Base-by-base conservation (phyloP, 208 protist species). In the Endotrypanum monterogeii region DNA sequence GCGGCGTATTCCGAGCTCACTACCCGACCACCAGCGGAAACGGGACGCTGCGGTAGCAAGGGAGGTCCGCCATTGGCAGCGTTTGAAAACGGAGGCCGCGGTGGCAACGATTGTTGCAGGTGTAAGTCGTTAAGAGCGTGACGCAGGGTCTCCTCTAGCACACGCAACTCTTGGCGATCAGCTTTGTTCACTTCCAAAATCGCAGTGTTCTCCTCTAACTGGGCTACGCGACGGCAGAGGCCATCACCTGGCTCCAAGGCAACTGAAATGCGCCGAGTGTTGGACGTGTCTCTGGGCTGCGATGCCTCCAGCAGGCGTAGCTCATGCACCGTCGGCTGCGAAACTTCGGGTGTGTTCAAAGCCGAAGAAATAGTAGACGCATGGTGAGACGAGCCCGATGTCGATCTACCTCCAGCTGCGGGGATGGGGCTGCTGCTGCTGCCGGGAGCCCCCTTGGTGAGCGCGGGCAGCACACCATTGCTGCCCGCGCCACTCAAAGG, bases 181-280 rank as follows among this genome's bases (percentile, higher is more conserved):
- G 87, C 92, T 77, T 97, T 97, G 65, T 91, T 88, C 12, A 86
- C 57, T 68, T 97, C 89, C 20, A 97, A 74, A 41, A 89, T 82
- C 37, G 89, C 82, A 7, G 77, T 56, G 66, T 88, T 89, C 77
- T 93, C 87, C 84, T 96, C 89, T 46, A 94, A 50, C 76, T 90
- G 82, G n/a, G 60, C 78, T 46, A 96, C 77, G 58, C 92, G 89
- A n/a, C 79, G 82, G 39, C 79, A 79, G 57, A 94, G 76, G 18
- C 80, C 88, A 35, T 91, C 88, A 30, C 88, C 83, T 1, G 76
- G 80, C 56, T 83, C 83, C 28, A 89, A 57, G n/a, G 71, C 76
- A 18, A 88, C 65, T 20, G 79, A 86, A 39, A 89, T 78, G 46
- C 85, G 78, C 28, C 75, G 74, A 2, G 57, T 30, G 50, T 20